Conservation (phyloP, 345 rosid genomes). For the Geranium rotundifolium region DNA sequence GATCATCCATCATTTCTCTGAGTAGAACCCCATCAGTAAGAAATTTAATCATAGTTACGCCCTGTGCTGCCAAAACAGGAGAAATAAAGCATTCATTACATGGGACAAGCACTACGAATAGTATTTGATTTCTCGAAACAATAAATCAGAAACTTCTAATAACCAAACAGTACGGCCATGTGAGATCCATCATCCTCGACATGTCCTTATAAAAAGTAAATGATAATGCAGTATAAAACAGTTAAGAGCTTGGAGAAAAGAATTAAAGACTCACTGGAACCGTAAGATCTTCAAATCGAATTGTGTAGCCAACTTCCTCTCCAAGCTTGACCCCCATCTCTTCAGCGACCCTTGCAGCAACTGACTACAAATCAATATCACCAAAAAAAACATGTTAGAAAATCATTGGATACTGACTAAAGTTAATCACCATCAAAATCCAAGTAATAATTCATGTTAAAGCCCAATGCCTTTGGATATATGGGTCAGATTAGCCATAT, state of each 20-base stretch:
- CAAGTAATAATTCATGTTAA: too few species aligned
- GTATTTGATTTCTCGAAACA: too few species aligned
- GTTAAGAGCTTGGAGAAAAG: background rate
- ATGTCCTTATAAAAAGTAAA: background rate
- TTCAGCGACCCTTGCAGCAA: constrained; percentile 91
- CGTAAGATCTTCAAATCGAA: constrained; percentile 83
- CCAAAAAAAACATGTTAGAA: constrained; percentile 4
- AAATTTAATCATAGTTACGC: constrained; percentile 66
- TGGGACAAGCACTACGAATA: too few species aligned
- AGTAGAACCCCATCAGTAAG: constrained; percentile 90
- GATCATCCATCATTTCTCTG: constrained; percentile 99
- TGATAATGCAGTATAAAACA: background rate
- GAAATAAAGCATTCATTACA: background rate
- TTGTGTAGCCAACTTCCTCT: constrained; percentile 89
- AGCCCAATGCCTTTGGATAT: too few species aligned
- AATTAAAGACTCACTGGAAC: constrained; percentile 41
- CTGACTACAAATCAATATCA: constrained; percentile 43
- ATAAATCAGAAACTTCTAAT: too few species aligned
- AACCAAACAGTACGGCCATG: too few species aligned
- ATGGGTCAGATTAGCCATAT: too few species aligned
- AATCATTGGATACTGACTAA: too few species aligned
- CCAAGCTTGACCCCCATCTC: constrained; percentile 95
- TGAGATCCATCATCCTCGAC: background rate
- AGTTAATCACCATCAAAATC: too few species aligned
- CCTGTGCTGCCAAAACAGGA: constrained; percentile 43